Evolutionary conservation across 2,329 filamentous ascomycete genomes (phyloP).

Genomic region (Ceratocystis cacaofunesta): DNA sequence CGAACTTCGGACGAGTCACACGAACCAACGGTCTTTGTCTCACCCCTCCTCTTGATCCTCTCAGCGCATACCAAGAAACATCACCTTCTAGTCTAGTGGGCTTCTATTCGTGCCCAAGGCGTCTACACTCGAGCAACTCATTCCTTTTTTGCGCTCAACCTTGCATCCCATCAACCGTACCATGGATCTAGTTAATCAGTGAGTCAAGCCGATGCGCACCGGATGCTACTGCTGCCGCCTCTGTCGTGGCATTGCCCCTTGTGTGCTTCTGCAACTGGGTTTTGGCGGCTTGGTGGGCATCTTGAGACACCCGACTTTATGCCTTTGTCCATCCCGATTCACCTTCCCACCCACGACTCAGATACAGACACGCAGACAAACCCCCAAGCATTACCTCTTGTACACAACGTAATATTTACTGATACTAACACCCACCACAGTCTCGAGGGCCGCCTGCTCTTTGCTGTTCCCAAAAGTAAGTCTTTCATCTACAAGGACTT

Average conservation of each 20-base stretch:
- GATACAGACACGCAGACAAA: neutral
- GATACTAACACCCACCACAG: conserved; percentile 30
- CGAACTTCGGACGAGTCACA: neutral
- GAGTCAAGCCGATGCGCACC: conserved; percentile 22
- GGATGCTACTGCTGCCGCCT: conserved; percentile 10
- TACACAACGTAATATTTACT: neutral
- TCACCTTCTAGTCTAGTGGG: neutral
- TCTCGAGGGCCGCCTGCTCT: conserved; percentile 81
- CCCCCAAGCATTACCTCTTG: neutral
- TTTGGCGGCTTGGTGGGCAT: neutral
- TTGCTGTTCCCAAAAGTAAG: conserved; percentile 96
- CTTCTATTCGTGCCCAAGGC: neutral
- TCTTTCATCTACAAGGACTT: conserved; percentile 20
- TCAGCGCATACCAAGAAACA: neutral
- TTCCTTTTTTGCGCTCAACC: neutral
- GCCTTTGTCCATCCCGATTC: neutral
- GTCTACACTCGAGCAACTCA: neutral
- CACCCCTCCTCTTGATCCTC: neutral
- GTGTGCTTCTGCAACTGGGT: neutral
- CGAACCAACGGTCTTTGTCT: neutral
- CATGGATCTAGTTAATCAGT: conserved; percentile 51
- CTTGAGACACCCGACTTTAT: neutral
- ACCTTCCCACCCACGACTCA: neutral
- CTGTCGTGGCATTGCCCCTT: neutral
- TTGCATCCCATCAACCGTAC: neutral